A percentile compares a stretch with the other conserved stretches of the same genome.
Conservation (phyloP, 2,329 filamentous ascomycete species). For the Sporothrix brunneoviolacea region DNA sequence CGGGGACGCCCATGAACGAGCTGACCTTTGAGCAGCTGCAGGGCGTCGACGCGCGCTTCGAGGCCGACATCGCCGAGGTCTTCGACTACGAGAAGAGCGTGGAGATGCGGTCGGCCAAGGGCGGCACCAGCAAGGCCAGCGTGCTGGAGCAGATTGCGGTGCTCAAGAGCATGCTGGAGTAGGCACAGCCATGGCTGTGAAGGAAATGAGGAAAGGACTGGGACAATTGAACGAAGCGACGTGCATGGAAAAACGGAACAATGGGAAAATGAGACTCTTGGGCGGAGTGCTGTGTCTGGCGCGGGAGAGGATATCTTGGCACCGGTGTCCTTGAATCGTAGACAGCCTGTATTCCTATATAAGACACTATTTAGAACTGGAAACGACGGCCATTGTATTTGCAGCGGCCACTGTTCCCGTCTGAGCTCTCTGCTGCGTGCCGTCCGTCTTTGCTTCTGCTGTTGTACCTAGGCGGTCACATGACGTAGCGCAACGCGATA, state of each 20-base stretch:
- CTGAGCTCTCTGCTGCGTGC: too few species aligned
- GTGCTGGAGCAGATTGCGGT: constrained; percentile 22
- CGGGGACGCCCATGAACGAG: constrained; percentile 63
- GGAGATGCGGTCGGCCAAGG: constrained; percentile 68
- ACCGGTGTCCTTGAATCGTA: too few species aligned
- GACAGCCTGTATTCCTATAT: too few species aligned
- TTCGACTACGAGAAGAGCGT: constrained; percentile 81
- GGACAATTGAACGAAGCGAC: background rate
- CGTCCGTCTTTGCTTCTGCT: too few species aligned
- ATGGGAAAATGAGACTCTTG: too few species aligned
- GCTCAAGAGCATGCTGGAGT: constrained; percentile 16
- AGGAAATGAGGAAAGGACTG: background rate
- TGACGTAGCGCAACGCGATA: too few species aligned
- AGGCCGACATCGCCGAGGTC: constrained; percentile 60
- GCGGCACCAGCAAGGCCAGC: constrained; percentile 63
- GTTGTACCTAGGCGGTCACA: too few species aligned
- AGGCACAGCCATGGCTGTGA: background rate
- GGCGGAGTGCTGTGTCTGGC: too few species aligned
- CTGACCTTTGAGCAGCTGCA: constrained; percentile 61
- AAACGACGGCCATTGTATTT: too few species aligned
- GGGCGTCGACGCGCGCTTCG: constrained; percentile 61
- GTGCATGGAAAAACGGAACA: background rate
- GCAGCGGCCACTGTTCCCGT: too few species aligned
- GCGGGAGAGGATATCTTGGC: too few species aligned
- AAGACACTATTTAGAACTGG: too few species aligned